These are phyloP conservation scores for Aureobasidium sp. DNA, from an alignment of 2,329 filamentous ascomycete genomes.

Conservation along the genomic window DNA sequence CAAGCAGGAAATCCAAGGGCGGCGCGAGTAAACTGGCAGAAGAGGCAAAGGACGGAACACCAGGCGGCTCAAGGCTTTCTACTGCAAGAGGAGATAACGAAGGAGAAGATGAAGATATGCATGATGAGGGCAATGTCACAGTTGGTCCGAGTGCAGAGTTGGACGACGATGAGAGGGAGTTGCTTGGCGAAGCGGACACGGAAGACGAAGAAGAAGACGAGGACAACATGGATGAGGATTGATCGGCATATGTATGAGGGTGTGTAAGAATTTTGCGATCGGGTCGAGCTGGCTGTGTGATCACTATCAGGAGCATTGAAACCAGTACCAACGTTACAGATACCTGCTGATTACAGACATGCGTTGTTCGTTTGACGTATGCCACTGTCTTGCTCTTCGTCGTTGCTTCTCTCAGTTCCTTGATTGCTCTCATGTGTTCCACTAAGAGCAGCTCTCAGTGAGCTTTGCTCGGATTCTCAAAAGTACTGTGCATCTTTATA, in stretches of 20 bases:
- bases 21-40: not conserved
- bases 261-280: not conserved
- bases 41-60: not conserved
- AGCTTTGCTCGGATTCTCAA: too few species aligned
- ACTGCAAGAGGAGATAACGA: not conserved
- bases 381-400: too few species aligned
- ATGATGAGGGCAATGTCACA: slow-evolving; percentile 18
- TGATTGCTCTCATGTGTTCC: too few species aligned
- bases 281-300: not conserved
- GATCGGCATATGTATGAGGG: not conserved
- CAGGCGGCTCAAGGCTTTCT: slow-evolving; percentile 1
- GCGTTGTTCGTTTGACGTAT: too few species aligned
- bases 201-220: slow-evolving; percentile 29
- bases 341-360: too few species aligned
- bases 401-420: too few species aligned
- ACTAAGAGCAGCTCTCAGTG: too few species aligned
- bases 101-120: slow-evolving; percentile 13
- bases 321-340: too few species aligned
- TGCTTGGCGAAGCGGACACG: slow-evolving; percentile 29
- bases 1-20: slow-evolving; percentile 11
- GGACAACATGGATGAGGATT: slow-evolving; percentile 25
- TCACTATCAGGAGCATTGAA: too few species aligned
- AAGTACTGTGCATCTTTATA: too few species aligned
- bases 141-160: slow-evolving; percentile 21
- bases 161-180: slow-evolving; percentile 30